Evolutionary conservation across 441 rosid genomes (phyloP), one percentile per base, ranked within the genome.

Genomic region (Rhodomyrtus psidioides): DNA sequence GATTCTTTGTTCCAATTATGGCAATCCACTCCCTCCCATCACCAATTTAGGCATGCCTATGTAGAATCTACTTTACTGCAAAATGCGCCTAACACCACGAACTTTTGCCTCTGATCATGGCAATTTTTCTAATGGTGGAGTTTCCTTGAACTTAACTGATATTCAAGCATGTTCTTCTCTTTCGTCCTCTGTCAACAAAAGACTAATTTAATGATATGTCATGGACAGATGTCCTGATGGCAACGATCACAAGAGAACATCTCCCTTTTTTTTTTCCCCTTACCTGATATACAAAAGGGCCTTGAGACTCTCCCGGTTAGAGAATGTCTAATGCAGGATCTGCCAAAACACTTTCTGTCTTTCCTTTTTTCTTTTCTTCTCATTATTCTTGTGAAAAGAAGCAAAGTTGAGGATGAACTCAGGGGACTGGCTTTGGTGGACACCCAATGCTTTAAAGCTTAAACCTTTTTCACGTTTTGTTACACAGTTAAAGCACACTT

Each of bases 61-160:
- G 4, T 34, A 65, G 79, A 65, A 34, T 65, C 49, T 65, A 34
- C 79, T 65, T 65, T 55, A 51, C 70, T 86, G 91, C 49, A 65
- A 92, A 87, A 88, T 86, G 91, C 21, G 89, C 51, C 55, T 56
- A 83, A 82, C 82, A 60, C 85, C 92, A 87, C 87, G 59, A 62
- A 24, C 82, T 82, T 53, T 83, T 81, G 54, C 55, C 17, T 74
- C 85, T 34, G 79, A 65, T 65, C 79, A 34, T 34, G 79, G 15
- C 79, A 12, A 34, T 65, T 65, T 65, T 65, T 28, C 17, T 19
- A 65, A 76, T 53, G 91, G 90, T 82, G 86, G 70, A 86, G 53
- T 83, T 81, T 85, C 91, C 91, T 91, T 86, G n/a, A 10, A 34
- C 79, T 65, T 2, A 19, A 23, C 21, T 55, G 26, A 21, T 21